These are phyloP conservation scores for Populus alba DNA, from an alignment of 345 rosid genomes.

Conservation along the genomic window DNA sequence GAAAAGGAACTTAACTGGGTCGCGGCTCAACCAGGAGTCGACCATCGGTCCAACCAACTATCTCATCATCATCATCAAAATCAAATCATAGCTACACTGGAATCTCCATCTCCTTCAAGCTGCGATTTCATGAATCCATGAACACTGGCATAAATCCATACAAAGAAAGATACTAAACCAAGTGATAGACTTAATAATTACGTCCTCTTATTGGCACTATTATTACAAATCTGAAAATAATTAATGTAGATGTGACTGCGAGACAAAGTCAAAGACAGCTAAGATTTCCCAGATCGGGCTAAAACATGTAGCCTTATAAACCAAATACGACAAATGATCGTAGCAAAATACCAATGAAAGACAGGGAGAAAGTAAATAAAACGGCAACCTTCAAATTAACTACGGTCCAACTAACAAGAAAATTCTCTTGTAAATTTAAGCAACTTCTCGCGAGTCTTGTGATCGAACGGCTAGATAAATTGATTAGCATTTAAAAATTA, in stretches of 20 bases:
- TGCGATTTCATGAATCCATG: too few species aligned
- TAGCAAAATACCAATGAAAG: too few species aligned
- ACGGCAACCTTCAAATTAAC: neutral
- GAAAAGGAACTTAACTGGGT: too few species aligned
- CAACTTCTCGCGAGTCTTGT: neutral
- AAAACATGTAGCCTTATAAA: too few species aligned
- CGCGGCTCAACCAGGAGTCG: too few species aligned
- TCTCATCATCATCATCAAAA: too few species aligned
- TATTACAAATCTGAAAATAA: neutral
- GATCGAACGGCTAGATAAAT: neutral
- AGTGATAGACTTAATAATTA: neutral
- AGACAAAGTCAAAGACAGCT: neutral
- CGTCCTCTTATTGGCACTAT: neutral
- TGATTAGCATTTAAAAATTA: neutral
- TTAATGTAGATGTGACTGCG: neutral
- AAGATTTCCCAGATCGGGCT: neutral
- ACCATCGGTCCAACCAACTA: too few species aligned
- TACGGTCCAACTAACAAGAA: neutral
- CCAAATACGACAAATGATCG: neutral
- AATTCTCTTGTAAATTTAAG: neutral
- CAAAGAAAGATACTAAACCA: neutral
- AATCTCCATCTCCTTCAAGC: too few species aligned
- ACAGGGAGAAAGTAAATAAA: too few species aligned
- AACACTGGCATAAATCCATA: neutral
- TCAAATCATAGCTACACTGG: too few species aligned